phyloP scores from a whole-genome alignment of 2,329 filamentous ascomycete species.

The Hymenoscyphus fraxineus region DNA sequence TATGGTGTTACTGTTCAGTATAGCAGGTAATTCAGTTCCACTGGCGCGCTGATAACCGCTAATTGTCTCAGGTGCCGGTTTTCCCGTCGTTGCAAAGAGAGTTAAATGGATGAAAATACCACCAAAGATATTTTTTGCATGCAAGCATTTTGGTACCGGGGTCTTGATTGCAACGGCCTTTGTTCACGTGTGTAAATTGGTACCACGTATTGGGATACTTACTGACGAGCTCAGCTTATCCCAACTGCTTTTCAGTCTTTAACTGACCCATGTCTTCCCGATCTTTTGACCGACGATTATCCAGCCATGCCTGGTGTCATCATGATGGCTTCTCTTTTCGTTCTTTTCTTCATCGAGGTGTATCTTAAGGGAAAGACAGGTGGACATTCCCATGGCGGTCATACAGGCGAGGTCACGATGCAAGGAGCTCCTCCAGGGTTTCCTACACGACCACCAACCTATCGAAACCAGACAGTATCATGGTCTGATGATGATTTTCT shows the following conservation, averaged over 20 bases:
- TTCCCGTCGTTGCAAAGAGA: constrained; percentile 61
- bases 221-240: constrained; percentile 42
- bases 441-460: constrained; percentile 9
- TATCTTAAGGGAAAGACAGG: constrained; percentile 38
- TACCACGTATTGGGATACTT: constrained; percentile 13
- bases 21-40: constrained; percentile 14
- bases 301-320: constrained; percentile 47
- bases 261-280: constrained; percentile 57
- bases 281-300: constrained; percentile 44
- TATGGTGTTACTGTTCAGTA: constrained; percentile 10
- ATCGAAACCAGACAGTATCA: constrained; percentile 1
- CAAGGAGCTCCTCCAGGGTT: constrained; percentile 13
- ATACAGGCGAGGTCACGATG: constrained; percentile 14
- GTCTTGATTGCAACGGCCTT: constrained; percentile 80
- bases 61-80: constrained; percentile 50
- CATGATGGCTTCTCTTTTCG: constrained; percentile 41
- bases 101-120: constrained; percentile 41
- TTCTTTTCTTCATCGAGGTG: constrained; percentile 52
- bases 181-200: constrained; percentile 49
- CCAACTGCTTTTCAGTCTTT: constrained; percentile 66
- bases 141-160: constrained; percentile 73
- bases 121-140: constrained; percentile 59
- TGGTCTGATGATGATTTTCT: constrained; percentile 12
- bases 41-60: constrained; percentile 36
- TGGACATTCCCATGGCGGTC: constrained; percentile 21